Evolutionary conservation across 352 stramenopile genomes (phyloP).

Genomic region (Phytopythium kandeliae): DNA sequence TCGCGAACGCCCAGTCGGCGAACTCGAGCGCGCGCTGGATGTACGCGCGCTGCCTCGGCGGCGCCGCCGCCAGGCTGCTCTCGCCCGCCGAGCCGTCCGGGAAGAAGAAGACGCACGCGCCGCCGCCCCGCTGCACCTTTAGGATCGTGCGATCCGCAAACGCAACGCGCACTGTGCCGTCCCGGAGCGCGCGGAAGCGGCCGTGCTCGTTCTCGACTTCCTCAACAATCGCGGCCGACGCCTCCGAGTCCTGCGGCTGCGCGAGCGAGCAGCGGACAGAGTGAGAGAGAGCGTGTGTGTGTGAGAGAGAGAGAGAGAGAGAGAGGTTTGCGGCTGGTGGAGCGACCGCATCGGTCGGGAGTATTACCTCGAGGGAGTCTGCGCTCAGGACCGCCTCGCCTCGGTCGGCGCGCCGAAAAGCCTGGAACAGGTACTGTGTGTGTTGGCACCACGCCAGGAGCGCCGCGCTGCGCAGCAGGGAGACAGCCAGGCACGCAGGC

Average conservation of each 20-base stretch:
- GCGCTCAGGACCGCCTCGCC: background rate
- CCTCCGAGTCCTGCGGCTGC: background rate
- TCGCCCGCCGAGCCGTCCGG: conserved; percentile 25
- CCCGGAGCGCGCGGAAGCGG: conserved; percentile 58
- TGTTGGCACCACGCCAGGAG: conserved; percentile 24
- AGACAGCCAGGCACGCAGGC: too few relatives aligned
- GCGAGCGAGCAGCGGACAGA: background rate
- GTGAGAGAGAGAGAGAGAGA: too few relatives aligned
- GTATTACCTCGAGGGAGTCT: background rate
- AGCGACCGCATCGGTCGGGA: background rate
- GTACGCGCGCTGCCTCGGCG: conserved; percentile 35
- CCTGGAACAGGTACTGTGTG: conserved; percentile 24
- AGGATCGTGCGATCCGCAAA: conserved; percentile 76
- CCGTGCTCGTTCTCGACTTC: conserved; percentile 41
- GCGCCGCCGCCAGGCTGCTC: conserved; percentile 36
- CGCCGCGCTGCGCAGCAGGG: conserved; percentile 5
- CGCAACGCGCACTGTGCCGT: conserved; percentile 53
- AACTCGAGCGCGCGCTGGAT: conserved; percentile 54
- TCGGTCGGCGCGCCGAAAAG: background rate
- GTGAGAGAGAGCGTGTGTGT: too few relatives aligned
- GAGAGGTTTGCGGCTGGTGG: too few relatives aligned
- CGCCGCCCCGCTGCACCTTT: conserved; percentile 27
- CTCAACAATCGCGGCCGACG: conserved; percentile 16
- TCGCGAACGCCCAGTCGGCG: conserved; percentile 55
- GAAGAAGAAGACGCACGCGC: conserved; percentile 49